Conservation (phyloP, 192 early-diverging fungal species). For the Backusella luteola region DNA sequence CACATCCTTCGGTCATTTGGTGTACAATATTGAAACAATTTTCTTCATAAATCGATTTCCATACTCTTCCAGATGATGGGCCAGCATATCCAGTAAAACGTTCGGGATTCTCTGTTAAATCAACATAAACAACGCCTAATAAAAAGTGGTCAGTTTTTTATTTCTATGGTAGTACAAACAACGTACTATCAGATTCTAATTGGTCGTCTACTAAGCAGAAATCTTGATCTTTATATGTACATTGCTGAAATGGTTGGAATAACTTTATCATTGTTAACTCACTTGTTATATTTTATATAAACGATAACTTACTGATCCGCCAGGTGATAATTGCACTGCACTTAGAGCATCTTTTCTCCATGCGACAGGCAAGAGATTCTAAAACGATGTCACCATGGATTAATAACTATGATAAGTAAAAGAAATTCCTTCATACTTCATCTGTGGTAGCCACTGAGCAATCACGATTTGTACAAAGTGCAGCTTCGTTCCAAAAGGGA, state of each 20-base stretch:
- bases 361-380: constrained; percentile 46
- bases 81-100: constrained; percentile 97
- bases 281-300: not conserved
- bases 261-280: not conserved
- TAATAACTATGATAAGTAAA: constrained; percentile 31
- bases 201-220: constrained; percentile 91
- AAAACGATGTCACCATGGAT: not conserved
- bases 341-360: constrained; percentile 64
- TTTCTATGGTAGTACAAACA: not conserved
- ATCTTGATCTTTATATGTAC: constrained; percentile 72
- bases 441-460: constrained; percentile 83
- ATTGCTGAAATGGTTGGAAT: constrained; percentile 53
- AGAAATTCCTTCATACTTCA: constrained; percentile 43
- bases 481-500: constrained; percentile 86
- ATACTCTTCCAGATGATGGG: constrained; percentile 81
- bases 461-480: constrained; percentile 76
- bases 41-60: constrained; percentile 95
- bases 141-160: constrained; percentile 1
- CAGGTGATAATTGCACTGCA: constrained; percentile 65
- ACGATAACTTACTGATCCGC: constrained; percentile 40
- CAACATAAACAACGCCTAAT: constrained; percentile 78
- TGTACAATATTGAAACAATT: constrained; percentile 87
- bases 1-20: constrained; percentile 52
- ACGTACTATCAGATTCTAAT: constrained; percentile 35
- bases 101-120: constrained; percentile 93